Conservation (phyloP, 768 basidiomycete genomes). For the Serpula lacrymans region DNA sequence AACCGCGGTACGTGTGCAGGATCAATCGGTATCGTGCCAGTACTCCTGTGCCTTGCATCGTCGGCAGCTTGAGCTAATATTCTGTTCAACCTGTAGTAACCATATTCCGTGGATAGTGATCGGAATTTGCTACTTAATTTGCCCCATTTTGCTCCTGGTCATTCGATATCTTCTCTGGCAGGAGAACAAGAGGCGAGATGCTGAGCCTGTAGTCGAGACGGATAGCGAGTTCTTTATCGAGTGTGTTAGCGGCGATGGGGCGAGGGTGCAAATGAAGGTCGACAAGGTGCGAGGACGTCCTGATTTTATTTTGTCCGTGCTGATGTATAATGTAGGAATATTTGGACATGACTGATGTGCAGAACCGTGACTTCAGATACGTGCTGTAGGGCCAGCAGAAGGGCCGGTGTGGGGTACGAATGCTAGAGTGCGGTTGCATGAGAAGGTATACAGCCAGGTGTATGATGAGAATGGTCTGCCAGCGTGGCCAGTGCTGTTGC, state of each 20-base stretch:
- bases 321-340: conserved; percentile 46
- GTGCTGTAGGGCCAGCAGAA: conserved; percentile 47
- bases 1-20: conserved; percentile 42
- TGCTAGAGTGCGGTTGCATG: no score
- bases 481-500: no score
- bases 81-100: conserved; percentile 40
- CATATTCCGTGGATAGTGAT: conserved; percentile 72
- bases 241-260: conserved; percentile 43
- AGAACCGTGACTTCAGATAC: conserved; percentile 73
- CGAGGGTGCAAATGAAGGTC: conserved; percentile 49
- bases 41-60: not conserved
- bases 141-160: conserved; percentile 33
- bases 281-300: conserved; percentile 46
- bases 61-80: not conserved
- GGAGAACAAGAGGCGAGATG: conserved; percentile 60
- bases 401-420: no score
- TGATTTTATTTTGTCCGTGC: not conserved
- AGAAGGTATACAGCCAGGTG: no score
- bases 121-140: conserved; percentile 51
- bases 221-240: conserved; percentile 61
- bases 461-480: no score
- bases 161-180: conserved; percentile 48
- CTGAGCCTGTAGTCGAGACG: conserved; percentile 45
- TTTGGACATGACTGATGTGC: conserved; percentile 68
- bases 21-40: not conserved